A percentile compares a stretch with the other conserved stretches of the same genome.
phyloP scores from a whole-genome alignment of 768 basidiomycete genomes.

The Suillus ampliporus region DNA sequence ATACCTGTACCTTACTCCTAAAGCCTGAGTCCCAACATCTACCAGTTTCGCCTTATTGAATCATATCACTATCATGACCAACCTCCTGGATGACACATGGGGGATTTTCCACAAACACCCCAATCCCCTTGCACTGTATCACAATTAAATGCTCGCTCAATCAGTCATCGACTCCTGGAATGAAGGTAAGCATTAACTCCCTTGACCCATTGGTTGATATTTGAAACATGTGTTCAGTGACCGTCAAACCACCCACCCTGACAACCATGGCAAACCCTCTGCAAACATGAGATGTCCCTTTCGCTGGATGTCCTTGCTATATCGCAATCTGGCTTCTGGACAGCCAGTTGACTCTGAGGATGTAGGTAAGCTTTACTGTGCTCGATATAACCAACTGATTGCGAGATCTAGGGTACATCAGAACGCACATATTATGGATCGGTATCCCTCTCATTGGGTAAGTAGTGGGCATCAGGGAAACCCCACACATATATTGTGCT shows the following conservation, averaged over 20 bases:
- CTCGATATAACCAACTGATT: background rate
- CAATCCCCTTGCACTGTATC: too few relatives aligned
- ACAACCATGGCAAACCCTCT: background rate
- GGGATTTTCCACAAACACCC: too few relatives aligned
- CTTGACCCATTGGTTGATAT: background rate
- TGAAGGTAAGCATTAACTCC: background rate
- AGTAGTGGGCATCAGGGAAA: background rate
- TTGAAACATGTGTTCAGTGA: background rate
- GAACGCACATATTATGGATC: background rate
- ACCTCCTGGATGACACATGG: too few relatives aligned
- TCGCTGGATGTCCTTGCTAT: background rate
- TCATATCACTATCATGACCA: too few relatives aligned
- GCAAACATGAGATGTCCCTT: background rate
- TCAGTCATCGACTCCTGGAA: too few relatives aligned
- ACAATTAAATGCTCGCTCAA: too few relatives aligned
- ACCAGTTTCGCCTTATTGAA: too few relatives aligned
- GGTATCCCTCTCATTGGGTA: background rate
- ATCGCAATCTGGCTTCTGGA: constrained; percentile 1
- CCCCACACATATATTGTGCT: background rate
- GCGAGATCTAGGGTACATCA: background rate
- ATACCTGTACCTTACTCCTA: background rate
- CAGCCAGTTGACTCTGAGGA: background rate
- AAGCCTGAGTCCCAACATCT: too few relatives aligned
- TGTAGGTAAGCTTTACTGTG: too few relatives aligned
- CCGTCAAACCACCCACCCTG: background rate